Percentiles rank a stretch among this genome's conserved stretches.
Conservation (phyloP, 768 basidiomycete species). For the Rhizopogon roseolus region DNA sequence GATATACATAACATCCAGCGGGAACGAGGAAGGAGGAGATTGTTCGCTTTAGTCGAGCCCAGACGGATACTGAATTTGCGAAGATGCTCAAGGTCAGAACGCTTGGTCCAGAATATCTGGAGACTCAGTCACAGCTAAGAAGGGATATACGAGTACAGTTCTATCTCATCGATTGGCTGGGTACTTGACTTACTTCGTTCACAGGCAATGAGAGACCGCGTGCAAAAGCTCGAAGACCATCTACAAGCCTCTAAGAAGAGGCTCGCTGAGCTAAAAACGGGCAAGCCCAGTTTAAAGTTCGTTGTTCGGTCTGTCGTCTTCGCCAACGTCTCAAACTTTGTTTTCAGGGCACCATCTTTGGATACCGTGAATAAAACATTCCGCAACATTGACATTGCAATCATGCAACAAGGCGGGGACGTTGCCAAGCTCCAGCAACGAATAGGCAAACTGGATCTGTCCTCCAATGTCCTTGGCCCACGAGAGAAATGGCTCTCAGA, state of each 20-base stretch:
- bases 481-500: conserved; percentile 42
- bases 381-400: conserved; percentile 75
- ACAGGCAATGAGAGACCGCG: conserved; percentile 64
- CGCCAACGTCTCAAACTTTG: not conserved
- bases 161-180: not conserved
- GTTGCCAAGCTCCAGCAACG: conserved; percentile 49
- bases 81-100: conserved; percentile 69
- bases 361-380: conserved; percentile 82
- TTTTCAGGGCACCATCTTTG: conserved; percentile 69
- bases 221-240: conserved; percentile 77
- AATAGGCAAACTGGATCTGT: conserved; percentile 45
- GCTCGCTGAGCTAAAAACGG: conserved; percentile 55
- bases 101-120: conserved; percentile 86
- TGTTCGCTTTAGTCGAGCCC: conserved; percentile 70
- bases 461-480: conserved; percentile 12
- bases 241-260: conserved; percentile 67
- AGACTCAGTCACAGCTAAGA: conserved; percentile 74
- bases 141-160: conserved; percentile 61
- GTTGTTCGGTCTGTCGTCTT: conserved; percentile 13
- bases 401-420: conserved; percentile 56
- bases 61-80: conserved; percentile 73
- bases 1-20: conserved; percentile 37
- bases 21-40: conserved; percentile 83
- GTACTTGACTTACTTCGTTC: conserved; percentile 4
- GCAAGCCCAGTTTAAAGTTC: conserved; percentile 60